Conservation (phyloP, 306 rosid genomes). For the Coriaria nepalensis region DNA sequence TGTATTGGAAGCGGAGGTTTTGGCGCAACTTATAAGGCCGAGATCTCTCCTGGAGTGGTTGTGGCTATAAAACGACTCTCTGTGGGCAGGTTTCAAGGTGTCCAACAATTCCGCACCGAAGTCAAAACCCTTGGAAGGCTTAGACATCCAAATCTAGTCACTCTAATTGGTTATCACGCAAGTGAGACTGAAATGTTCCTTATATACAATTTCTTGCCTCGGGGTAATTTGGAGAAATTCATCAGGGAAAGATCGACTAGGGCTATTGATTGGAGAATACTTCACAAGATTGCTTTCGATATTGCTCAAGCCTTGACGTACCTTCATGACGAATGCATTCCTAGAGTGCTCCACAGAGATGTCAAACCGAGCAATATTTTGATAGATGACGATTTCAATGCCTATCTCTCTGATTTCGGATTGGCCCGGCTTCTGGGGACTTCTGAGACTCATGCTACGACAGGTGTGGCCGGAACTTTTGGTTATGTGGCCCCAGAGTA, state of each 20-base stretch:
- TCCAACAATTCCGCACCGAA: conserved; percentile 81
- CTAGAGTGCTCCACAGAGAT: conserved; percentile 86
- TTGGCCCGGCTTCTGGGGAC: conserved; percentile 90
- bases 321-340: conserved; percentile 82
- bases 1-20: conserved; percentile 95
- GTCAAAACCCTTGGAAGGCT: conserved; percentile 85
- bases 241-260: conserved; percentile 86
- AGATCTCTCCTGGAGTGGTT: conserved; percentile 43
- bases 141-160: conserved; percentile 72
- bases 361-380: conserved; percentile 93
- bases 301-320: conserved; percentile 83
- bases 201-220: conserved; percentile 70
- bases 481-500: conserved; percentile 96
- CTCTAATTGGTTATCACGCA: conserved; percentile 84
- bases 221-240: conserved; percentile 82
- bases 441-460: conserved; percentile 93
- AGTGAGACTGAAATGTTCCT: conserved; percentile 87
- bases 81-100: conserved; percentile 86
- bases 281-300: conserved; percentile 89
- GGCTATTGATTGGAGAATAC: conserved; percentile 80
- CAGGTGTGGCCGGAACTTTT: conserved; percentile 95
- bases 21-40: conserved; percentile 91
- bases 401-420: conserved; percentile 86
- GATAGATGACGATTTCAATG: conserved; percentile 74
- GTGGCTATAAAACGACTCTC: conserved; percentile 84